Evolutionary conservation across 495 filamentous ascomycete species (phyloP).

Genomic region (Hypoxylon lienhwacheense): DNA sequence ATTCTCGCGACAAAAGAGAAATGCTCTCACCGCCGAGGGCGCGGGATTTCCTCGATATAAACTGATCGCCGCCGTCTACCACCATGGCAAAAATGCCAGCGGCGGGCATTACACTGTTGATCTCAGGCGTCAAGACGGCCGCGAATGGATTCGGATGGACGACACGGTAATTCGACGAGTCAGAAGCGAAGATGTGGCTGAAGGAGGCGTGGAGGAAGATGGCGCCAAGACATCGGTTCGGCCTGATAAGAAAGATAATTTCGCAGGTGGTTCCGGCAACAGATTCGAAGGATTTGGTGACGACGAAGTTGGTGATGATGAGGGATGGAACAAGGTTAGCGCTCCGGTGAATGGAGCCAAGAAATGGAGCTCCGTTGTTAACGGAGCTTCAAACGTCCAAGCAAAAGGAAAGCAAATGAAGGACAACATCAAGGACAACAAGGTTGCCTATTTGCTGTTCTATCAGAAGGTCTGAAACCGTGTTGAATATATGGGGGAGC

Average conservation of each 20-base stretch:
- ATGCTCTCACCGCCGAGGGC: conserved; percentile 61
- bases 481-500: background rate
- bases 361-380: conserved; percentile 65
- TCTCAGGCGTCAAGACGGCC: conserved; percentile 87
- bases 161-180: conserved; percentile 89
- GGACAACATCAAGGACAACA: conserved; percentile 82
- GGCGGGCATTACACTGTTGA: conserved; percentile 98
- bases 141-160: conserved; percentile 94
- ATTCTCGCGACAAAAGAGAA: conserved; percentile 75
- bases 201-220: conserved; percentile 79
- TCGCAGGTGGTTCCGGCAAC: conserved; percentile 51
- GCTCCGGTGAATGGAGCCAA: conserved; percentile 62
- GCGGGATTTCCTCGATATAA: conserved; percentile 73
- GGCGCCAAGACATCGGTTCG: conserved; percentile 62
- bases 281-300: conserved; percentile 69
- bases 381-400: conserved; percentile 49
- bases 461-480: conserved; percentile 71
- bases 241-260: conserved; percentile 46
- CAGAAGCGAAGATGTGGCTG: conserved; percentile 85
- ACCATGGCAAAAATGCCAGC: conserved; percentile 93
- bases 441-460: conserved; percentile 94
- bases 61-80: conserved; percentile 91
- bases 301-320: conserved; percentile 68
- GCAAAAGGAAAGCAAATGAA: conserved; percentile 64
- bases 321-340: conserved; percentile 85